A percentile compares a stretch with the other conserved stretches of the same genome.
phyloP scores from a whole-genome alignment of 306 rosid genomes.

The Medicago lupulina region DNA sequence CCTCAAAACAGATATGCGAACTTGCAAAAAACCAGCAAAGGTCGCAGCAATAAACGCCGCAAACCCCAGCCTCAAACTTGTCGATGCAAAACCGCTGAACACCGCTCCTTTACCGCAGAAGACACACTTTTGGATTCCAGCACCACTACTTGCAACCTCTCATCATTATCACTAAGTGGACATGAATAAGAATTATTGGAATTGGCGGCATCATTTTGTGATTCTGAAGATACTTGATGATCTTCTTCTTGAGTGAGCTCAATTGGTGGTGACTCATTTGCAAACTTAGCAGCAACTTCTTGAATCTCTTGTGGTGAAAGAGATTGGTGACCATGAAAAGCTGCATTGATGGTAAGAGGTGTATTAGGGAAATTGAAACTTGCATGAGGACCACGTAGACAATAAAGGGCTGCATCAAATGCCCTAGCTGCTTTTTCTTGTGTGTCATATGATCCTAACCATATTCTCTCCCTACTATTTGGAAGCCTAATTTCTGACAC shows the following conservation, averaged over 20 bases:
- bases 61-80: too few relatives aligned
- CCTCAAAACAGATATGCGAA: too few relatives aligned
- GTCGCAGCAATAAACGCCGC: too few relatives aligned
- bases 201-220: neutral
- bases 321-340: neutral
- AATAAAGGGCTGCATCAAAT: slow-evolving; percentile 74
- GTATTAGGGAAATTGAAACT: slow-evolving; percentile 64
- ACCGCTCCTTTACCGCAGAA: too few relatives aligned
- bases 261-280: slow-evolving; percentile 30
- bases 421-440: slow-evolving; percentile 77
- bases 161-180: slow-evolving; percentile 14
- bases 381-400: slow-evolving; percentile 65
- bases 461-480: slow-evolving; percentile 71
- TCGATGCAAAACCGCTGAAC: too few relatives aligned
- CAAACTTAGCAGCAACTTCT: slow-evolving; percentile 59
- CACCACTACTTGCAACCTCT: slow-evolving; percentile 14
- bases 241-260: slow-evolving; percentile 13
- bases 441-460: slow-evolving; percentile 75
- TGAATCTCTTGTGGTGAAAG: slow-evolving; percentile 60
- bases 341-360: slow-evolving; percentile 38
- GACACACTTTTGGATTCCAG: too few relatives aligned
- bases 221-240: slow-evolving; percentile 15
- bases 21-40: too few relatives aligned
- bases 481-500: slow-evolving; percentile 81
- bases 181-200: neutral